Percentiles rank a stretch among this genome's conserved stretches.
Evolutionary conservation across 371 early-diverging fungal genomes (phyloP).

Genomic region (Batrachochytrium dendrobatidis): DNA sequence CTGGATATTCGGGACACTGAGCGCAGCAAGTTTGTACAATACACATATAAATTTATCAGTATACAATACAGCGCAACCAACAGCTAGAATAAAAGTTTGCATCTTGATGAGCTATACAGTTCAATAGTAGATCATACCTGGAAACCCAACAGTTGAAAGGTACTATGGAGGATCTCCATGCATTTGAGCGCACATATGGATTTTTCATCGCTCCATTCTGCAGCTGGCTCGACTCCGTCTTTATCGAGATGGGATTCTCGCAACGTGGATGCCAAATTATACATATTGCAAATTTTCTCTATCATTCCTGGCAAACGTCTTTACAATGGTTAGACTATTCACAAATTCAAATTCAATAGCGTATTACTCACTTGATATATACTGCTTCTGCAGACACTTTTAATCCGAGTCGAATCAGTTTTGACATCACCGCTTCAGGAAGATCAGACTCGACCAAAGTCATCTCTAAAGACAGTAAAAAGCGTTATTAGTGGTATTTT

Average conservation of each 20-base stretch:
- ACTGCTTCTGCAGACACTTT: not conserved
- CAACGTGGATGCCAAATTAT: not conserved
- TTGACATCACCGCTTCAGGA: not conserved
- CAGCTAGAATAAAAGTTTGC: no score
- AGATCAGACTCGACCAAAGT: not conserved
- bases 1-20: no score
- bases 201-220: not conserved
- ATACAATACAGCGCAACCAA: no score
- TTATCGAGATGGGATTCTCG: constrained; percentile 1
- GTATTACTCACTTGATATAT: constrained; percentile 1
- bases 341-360: no score
- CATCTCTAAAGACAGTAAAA: not conserved
- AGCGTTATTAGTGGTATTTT: no score
- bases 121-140: not conserved
- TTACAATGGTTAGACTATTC: not conserved
- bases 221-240: no score
- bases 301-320: not conserved
- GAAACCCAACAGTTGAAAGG: not conserved
- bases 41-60: no score
- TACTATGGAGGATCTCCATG: not conserved
- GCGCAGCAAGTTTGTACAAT: no score
- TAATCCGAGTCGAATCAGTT: not conserved
- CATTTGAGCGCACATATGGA: constrained; percentile 2
- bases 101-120: no score
- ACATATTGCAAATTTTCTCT: not conserved